Base-by-base conservation (phyloP, 345 rosid species). In the Isatis tinctoria region DNA sequence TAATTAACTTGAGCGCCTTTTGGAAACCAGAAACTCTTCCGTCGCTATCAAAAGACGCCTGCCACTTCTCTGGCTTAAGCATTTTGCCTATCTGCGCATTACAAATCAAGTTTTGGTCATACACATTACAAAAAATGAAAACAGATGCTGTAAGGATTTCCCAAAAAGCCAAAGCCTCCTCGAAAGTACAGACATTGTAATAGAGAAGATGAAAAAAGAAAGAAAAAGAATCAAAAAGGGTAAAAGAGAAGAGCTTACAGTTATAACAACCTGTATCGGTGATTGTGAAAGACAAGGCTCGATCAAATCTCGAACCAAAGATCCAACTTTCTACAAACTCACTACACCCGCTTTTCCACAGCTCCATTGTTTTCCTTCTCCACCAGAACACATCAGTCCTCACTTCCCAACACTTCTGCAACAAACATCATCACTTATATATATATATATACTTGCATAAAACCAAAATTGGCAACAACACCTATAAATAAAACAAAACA, bases 31-130 rank as follows among this genome's bases (percentile, higher is more conserved):
- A 78, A 82, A 85, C 89, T 82, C 90, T 93, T 72, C 98, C 98
- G 36, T 90, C 87, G 30, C 81, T 65, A 73, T 88, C 95, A 83
- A 90, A 93, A 81, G 70, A 69, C 59, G 89, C 82, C 16, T 84
- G 91, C 97, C 97, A 93, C 83, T 90, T 93, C 63, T 88, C 93
- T 13, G 88, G 93, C 83, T 90, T 90, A 82, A 90, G 98, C 90
- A 87, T 87, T 87, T 82, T 90, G 75, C 81, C 80, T 52, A 86
- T 78, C 97, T 90, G 87, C 67, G 36, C 81, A 82, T 71, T 30
- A 75, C 48, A 58, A 14, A 28, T 24, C 36, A 39, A 3, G 40
- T 16, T n/a, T 61, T 6, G 57, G 28, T 20, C 77, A 57, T 65
- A 73, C 5, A 32, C 3, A 27, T 6, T 26, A 43, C 57, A 28